Evolutionary conservation across 768 basidiomycete species (phyloP).

Genomic region (Kwoniella dejecticola): DNA sequence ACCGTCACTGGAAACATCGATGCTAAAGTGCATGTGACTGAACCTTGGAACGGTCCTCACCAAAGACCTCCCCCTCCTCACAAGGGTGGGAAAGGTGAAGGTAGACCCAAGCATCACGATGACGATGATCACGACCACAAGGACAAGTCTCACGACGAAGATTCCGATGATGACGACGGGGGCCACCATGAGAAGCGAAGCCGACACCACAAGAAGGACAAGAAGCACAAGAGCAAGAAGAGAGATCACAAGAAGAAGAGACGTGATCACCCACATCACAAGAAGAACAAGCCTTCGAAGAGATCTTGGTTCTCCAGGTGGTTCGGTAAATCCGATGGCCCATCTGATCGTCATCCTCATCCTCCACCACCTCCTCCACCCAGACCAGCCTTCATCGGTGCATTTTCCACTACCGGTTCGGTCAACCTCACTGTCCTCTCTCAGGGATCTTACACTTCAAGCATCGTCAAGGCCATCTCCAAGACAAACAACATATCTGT

Average conservation of each 20-base stretch:
- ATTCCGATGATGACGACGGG: slow-evolving; percentile 2
- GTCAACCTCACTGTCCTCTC: slow-evolving; percentile 31
- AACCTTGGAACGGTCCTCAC: slow-evolving; percentile 20
- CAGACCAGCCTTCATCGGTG: slow-evolving; percentile 36
- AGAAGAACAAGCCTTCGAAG: slow-evolving; percentile 13
- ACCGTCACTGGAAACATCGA: slow-evolving; percentile 44
- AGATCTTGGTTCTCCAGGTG: neutral
- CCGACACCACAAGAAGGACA: slow-evolving; percentile 16
- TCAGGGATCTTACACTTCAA: slow-evolving; percentile 20
- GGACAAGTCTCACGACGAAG: slow-evolving; percentile 4
- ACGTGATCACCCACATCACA: slow-evolving; percentile 9
- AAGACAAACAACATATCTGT: slow-evolving; percentile 27
- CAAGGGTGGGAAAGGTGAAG: neutral
- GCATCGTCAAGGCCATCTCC: slow-evolving; percentile 30
- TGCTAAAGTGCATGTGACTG: slow-evolving; percentile 33
- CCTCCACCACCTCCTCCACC: slow-evolving; percentile 21
- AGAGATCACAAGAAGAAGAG: slow-evolving; percentile 20
- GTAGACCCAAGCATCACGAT: slow-evolving; percentile 3
- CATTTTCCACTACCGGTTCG: slow-evolving; percentile 30
- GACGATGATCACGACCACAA: slow-evolving; percentile 7
- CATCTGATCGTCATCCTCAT: slow-evolving; percentile 3
- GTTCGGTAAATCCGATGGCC: neutral
- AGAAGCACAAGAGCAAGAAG: slow-evolving; percentile 19
- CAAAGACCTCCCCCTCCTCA: slow-evolving; percentile 16
- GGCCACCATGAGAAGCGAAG: slow-evolving; percentile 1